phyloP scores from a whole-genome alignment of 352 stramenopile genomes.

The Globisporangium canariense region DNA sequence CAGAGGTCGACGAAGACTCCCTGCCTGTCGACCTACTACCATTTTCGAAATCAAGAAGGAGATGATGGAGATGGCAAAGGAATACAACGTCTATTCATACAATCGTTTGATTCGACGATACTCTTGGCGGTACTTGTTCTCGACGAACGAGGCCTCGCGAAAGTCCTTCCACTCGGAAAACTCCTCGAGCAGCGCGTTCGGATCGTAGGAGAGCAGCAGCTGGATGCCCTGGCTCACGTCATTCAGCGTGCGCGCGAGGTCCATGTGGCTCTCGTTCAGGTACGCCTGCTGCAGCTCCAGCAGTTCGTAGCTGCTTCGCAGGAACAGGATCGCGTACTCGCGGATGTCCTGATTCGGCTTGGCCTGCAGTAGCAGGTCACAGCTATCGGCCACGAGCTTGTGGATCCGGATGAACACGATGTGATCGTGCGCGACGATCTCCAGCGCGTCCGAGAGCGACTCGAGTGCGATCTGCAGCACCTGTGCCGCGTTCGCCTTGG shows the following conservation, averaged over 20 bases:
- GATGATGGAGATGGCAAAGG: background rate
- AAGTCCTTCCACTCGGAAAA: constrained; percentile 87
- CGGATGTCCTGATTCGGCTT: constrained; percentile 59
- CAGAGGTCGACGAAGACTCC: background rate
- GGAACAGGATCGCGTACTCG: constrained; percentile 85
- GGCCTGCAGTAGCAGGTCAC: constrained; percentile 75
- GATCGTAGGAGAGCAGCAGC: constrained; percentile 84
- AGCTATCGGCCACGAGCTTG: constrained; percentile 89
- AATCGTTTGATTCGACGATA: constrained; percentile 89
- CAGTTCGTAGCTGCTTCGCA: constrained; percentile 84
- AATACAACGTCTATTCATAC: constrained; percentile 72
- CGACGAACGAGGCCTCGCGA: constrained; percentile 83
- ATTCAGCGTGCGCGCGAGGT: constrained; percentile 89
- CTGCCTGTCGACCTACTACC: background rate
- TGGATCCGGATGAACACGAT: constrained; percentile 89
- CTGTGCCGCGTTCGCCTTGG: constrained; percentile 34
- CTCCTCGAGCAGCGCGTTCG: constrained; percentile 80
- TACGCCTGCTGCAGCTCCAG: constrained; percentile 84
- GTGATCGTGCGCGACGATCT: constrained; percentile 83
- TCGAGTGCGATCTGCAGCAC: constrained; percentile 74
- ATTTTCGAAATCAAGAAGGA: constrained; percentile 10
- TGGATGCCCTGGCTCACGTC: constrained; percentile 92
- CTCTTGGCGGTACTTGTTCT: constrained; percentile 87
- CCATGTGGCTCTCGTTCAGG: constrained; percentile 87
- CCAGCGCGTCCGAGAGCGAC: constrained; percentile 74